Percentiles rank a stretch among this genome's conserved stretches.
Conservation (phyloP, 1,284 basidiomycete species). For the Xerocomus minutiporus region DNA sequence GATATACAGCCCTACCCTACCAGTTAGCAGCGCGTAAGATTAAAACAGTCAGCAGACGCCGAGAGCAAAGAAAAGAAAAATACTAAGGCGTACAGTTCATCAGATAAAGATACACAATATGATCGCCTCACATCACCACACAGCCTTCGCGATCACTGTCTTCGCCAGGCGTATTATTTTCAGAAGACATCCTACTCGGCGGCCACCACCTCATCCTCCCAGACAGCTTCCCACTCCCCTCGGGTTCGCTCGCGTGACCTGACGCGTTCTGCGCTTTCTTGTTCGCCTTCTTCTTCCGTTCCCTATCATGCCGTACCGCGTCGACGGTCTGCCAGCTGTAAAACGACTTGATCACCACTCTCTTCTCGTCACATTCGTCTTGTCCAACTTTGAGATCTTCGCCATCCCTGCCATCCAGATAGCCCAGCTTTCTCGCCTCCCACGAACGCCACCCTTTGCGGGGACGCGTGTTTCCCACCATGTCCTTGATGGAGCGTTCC, state of each 20-base stretch:
- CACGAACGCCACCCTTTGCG: slow-evolving; percentile 69
- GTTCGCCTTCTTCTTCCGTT: slow-evolving; percentile 44
- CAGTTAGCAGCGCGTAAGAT: slow-evolving; percentile 15
- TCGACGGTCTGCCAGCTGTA: slow-evolving; percentile 85
- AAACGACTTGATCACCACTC: slow-evolving; percentile 81
- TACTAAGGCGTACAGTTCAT: slow-evolving; percentile 22
- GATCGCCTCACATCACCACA: slow-evolving; percentile 39
- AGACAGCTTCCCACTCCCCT: slow-evolving; percentile 15
- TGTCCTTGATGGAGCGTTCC: slow-evolving; percentile 57
- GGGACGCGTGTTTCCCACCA: slow-evolving; percentile 54
- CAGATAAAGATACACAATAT: slow-evolving; percentile 21
- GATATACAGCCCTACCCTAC: slow-evolving; percentile 15
- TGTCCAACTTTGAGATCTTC: slow-evolving; percentile 60
- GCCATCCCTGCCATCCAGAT: slow-evolving; percentile 62
- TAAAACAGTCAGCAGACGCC: slow-evolving; percentile 15
- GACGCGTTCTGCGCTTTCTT: slow-evolving; percentile 39
- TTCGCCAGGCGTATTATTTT: slow-evolving; percentile 27
- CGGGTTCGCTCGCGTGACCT: slow-evolving; percentile 26
- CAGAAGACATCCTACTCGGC: slow-evolving; percentile 19
- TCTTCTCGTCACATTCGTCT: slow-evolving; percentile 67
- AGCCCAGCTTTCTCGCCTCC: slow-evolving; percentile 60
- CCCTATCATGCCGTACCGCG: slow-evolving; percentile 57
- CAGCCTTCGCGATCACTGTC: slow-evolving; percentile 41
- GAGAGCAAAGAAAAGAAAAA: neutral
- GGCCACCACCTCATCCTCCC: slow-evolving; percentile 27